phyloP scores from a whole-genome alignment of 2,329 filamentous ascomycete genomes.

The Allantophomopsis lycopodina region DNA sequence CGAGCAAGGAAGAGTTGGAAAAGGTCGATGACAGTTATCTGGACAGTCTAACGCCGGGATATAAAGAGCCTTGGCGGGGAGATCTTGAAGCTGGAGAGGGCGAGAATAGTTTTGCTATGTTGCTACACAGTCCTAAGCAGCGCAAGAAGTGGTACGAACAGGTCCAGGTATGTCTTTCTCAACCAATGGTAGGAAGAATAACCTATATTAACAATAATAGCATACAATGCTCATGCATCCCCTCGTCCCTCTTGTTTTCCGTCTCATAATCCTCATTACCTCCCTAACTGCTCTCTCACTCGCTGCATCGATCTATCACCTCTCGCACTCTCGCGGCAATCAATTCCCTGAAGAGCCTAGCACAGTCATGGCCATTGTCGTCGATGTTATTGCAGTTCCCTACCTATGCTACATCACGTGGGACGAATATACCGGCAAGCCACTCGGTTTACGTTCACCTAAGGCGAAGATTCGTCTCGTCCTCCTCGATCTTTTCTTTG shows the following conservation, averaged over 20 bases:
- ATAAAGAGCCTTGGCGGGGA: slow-evolving; percentile 19
- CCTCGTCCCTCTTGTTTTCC: slow-evolving; percentile 73
- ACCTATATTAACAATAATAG: neutral
- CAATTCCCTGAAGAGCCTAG: slow-evolving; percentile 51
- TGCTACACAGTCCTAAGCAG: slow-evolving; percentile 15
- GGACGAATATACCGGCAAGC: slow-evolving; percentile 92
- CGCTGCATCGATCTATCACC: slow-evolving; percentile 58
- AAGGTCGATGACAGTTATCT: slow-evolving; percentile 15
- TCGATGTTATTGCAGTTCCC: slow-evolving; percentile 77
- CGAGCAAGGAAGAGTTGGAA: slow-evolving; percentile 11
- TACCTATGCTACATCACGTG: slow-evolving; percentile 91
- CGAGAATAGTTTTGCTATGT: slow-evolving; percentile 11
- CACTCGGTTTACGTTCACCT: slow-evolving; percentile 72
- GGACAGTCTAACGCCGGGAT: slow-evolving; percentile 16
- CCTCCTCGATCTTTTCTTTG: slow-evolving; percentile 87
- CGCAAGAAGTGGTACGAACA: slow-evolving; percentile 5
- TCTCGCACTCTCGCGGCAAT: slow-evolving; percentile 29
- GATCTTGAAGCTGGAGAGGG: slow-evolving; percentile 10
- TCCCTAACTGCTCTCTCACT: slow-evolving; percentile 72
- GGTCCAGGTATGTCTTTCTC: neutral
- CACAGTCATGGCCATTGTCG: slow-evolving; percentile 75
- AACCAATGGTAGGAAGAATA: neutral
- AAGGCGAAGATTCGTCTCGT: slow-evolving; percentile 81
- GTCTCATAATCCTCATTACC: slow-evolving; percentile 69
- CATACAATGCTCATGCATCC: slow-evolving; percentile 24